phyloP scores from a whole-genome alignment of 2,329 filamentous ascomycete species.

The Sporothrix inflata region DNA sequence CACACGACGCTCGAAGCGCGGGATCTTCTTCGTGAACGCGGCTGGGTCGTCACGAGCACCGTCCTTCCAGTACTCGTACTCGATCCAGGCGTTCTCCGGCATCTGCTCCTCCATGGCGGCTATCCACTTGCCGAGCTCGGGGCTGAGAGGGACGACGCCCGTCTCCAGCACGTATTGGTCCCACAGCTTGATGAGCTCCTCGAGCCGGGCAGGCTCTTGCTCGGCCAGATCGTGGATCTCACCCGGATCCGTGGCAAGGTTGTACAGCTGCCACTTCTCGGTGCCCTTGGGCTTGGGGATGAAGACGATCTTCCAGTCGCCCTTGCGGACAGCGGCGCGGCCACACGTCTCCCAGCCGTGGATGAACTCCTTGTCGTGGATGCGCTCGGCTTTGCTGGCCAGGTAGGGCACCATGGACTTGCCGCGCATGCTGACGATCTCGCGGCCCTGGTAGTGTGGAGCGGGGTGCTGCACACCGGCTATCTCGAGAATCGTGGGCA shows the following conservation, averaged over 20 bases:
- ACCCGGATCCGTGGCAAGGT: slow-evolving; percentile 50
- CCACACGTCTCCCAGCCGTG: slow-evolving; percentile 45
- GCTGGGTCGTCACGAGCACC: slow-evolving; percentile 12
- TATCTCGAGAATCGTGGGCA: slow-evolving; percentile 53
- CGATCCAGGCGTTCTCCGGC: not conserved
- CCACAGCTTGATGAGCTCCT: slow-evolving; percentile 43
- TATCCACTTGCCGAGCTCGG: slow-evolving; percentile 19
- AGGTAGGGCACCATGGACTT: slow-evolving; percentile 35
- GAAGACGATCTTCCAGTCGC: slow-evolving; percentile 49
- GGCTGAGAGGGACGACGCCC: slow-evolving; percentile 40
- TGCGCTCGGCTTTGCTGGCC: slow-evolving; percentile 23
- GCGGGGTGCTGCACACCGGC: slow-evolving; percentile 55
- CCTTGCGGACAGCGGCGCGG: slow-evolving; percentile 42
- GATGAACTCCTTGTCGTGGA: slow-evolving; percentile 44
- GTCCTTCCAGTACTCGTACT: slow-evolving; percentile 18
- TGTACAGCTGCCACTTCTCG: slow-evolving; percentile 55
- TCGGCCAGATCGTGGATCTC: slow-evolving; percentile 48
- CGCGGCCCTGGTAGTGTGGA: slow-evolving; percentile 48
- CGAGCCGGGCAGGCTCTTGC: slow-evolving; percentile 40
- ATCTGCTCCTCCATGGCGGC: slow-evolving; percentile 13
- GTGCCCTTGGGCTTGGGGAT: slow-evolving; percentile 52
- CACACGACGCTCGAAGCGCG: slow-evolving; percentile 1
- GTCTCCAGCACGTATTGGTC: slow-evolving; percentile 53
- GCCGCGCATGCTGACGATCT: slow-evolving; percentile 43
- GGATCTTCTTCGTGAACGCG: not conserved